phyloP scores from a whole-genome alignment of 352 stramenopile genomes.

The Halophytophthora polymorphica region DNA sequence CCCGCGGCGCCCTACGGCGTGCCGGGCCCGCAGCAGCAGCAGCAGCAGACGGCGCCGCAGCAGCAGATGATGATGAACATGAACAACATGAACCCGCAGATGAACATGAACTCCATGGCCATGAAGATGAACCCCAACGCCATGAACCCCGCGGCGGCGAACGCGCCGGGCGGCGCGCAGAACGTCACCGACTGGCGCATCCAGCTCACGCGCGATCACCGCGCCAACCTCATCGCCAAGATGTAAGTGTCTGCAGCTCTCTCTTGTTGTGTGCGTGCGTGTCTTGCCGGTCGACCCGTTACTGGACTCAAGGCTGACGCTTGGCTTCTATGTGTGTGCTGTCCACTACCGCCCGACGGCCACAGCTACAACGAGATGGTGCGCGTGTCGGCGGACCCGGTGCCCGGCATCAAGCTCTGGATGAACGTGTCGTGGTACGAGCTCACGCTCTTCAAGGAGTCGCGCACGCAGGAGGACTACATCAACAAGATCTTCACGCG shows the following conservation, averaged over 20 bases:
- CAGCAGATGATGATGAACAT: constrained; percentile 72
- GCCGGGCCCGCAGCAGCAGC: constrained; percentile 30
- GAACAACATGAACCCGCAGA: constrained; percentile 47
- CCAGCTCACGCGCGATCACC: constrained; percentile 77
- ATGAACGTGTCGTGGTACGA: constrained; percentile 88
- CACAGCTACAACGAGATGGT: constrained; percentile 82
- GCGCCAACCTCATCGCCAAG: constrained; percentile 81
- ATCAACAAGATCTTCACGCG: constrained; percentile 88
- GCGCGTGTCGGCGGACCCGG: constrained; percentile 71
- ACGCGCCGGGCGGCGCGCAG: constrained; percentile 17
- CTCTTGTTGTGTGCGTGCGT: too few species aligned
- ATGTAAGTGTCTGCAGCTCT: constrained; percentile 51
- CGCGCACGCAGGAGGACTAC: constrained; percentile 80
- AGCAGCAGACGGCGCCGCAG: constrained; percentile 1
- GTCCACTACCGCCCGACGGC: too few species aligned
- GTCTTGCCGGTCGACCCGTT: too few species aligned
- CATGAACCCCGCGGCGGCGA: constrained; percentile 40
- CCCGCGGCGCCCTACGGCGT: constrained; percentile 30
- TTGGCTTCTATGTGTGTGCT: constrained; percentile 11
- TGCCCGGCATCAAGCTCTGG: constrained; percentile 81
- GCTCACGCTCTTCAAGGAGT: constrained; percentile 81
- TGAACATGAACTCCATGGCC: constrained; percentile 43
- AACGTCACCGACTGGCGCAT: constrained; percentile 65
- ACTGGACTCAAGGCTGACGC: too few species aligned
- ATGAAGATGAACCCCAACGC: constrained; percentile 48